These are phyloP conservation scores for Mycosphaerella sp. DNA, from an alignment of 2,329 filamentous ascomycete species.

Conservation along the genomic window DNA sequence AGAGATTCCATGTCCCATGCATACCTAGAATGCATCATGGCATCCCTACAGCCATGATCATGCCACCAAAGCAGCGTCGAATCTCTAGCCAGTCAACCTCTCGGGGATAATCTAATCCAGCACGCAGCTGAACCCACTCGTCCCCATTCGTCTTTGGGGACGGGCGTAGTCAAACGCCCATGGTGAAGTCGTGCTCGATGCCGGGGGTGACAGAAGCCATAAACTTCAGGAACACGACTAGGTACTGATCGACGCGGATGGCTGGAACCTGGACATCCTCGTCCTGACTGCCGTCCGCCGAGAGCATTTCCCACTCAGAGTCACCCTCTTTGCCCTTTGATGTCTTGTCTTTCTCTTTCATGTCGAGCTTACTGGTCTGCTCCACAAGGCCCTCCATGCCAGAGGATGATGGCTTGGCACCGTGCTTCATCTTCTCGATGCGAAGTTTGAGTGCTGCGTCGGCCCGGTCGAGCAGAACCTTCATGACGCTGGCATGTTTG, in stretches of 20 bases:
- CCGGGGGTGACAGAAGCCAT: conserved; percentile 74
- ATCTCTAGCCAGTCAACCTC: conserved; percentile 31
- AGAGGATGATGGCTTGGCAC: conserved; percentile 44
- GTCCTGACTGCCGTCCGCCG: conserved; percentile 47
- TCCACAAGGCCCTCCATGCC: conserved; percentile 85
- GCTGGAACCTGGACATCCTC: conserved; percentile 75
- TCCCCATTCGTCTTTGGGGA: conserved; percentile 5
- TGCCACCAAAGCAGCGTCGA: conserved; percentile 26
- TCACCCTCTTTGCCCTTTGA: conserved; percentile 46
- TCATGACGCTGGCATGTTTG: conserved; percentile 97
- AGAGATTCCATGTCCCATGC: too few species aligned
- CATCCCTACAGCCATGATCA: conserved; percentile 29
- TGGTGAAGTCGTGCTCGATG: conserved; percentile 97
- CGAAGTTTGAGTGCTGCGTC: conserved; percentile 88
- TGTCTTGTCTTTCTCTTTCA: conserved; percentile 52
- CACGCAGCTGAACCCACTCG: conserved; percentile 24
- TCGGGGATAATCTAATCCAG: conserved; percentile 27
- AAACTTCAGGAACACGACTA: conserved; percentile 81
- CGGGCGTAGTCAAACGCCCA: conserved; percentile 63
- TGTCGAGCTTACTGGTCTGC: conserved; percentile 55
- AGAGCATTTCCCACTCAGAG: conserved; percentile 56
- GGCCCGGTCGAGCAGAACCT: conserved; percentile 88
- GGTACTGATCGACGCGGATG: conserved; percentile 80
- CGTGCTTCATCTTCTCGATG: conserved; percentile 66
- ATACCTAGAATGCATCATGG: conserved; percentile 7